Percentiles rank a stretch among this genome's conserved stretches.
These are phyloP conservation scores for Termitomyces sp. DNA, from an alignment of 768 basidiomycete genomes.

Conservation along the genomic window DNA sequence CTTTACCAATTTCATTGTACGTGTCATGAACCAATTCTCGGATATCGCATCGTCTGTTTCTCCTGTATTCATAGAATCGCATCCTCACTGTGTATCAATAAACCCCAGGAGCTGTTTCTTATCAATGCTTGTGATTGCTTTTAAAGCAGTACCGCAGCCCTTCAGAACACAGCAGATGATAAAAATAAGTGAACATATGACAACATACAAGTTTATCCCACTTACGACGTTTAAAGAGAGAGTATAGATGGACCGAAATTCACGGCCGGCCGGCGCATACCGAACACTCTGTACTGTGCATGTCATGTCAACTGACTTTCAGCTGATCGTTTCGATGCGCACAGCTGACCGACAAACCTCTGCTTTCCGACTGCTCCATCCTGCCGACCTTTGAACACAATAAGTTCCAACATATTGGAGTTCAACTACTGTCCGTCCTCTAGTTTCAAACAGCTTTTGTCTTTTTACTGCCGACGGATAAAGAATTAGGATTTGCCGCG, in stretches of 20 bases:
- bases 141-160: too few species aligned
- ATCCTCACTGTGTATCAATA: neutral
- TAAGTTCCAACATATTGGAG: neutral
- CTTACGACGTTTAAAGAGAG: too few species aligned
- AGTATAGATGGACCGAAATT: too few species aligned
- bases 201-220: too few species aligned
- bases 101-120: too few species aligned
- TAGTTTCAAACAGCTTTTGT: neutral
- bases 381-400: neutral
- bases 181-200: neutral
- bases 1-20: neutral
- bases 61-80: neutral
- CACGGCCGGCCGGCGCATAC: neutral
- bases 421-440: neutral
- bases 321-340: neutral
- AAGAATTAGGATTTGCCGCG: conserved; percentile 24
- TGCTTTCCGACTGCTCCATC: neutral
- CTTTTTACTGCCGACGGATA: conserved; percentile 17
- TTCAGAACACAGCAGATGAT: neutral
- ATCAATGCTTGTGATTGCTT: too few species aligned
- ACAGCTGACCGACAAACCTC: neutral
- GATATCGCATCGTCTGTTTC: neutral
- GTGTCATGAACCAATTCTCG: neutral
- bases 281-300: too few species aligned
- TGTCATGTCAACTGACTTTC: neutral